Evolutionary conservation across 495 filamentous ascomycete genomes (phyloP), one percentile per base, ranked within the genome.

Genomic region (Cercophora sp.): DNA sequence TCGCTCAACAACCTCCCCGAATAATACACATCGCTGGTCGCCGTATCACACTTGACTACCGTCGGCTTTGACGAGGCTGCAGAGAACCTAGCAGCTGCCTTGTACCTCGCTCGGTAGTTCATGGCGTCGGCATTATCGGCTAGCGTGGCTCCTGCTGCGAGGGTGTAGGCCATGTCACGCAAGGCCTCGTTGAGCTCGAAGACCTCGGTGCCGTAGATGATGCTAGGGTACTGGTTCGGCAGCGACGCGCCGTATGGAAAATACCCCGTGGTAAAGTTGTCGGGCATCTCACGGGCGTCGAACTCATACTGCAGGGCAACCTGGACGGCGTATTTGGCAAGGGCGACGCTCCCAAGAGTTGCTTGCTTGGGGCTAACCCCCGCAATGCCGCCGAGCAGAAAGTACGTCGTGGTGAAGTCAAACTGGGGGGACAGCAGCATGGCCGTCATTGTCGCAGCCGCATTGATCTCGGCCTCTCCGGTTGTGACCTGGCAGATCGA

Each of bases 251-350:
- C 86, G 58, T 80, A 79, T 0, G 84, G 75, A 19, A 89, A 68
- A 57, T 89, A 90, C 13, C 84, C 82, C 0, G 85, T 86, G 2
- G 78, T 73, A 54, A 77, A 87, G 66, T 84, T 84, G 10, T 53
- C 59, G 3, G 84, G 80, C 34, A 87, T 84, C 65, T 89, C 84
- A 10, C 86, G 81, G 4, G 78, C 73, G 58, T 88, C 85, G 47
- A 90, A 79, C 62, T 89, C 86, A 55, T 88, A 86, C 64, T 89
- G 85, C 44, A 88, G 68, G 0, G 81, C 86, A 1, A 88, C 85
- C 53, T 89, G 86, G 15, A 89, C 74, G 2, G 83, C 80, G 55
- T 81, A 91, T 4, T 78, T 77, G 16, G 82, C 78, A 62, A 91
- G 85, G 1, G 80, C 82, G 11, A 86, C 85, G 25, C 75, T 74